phyloP scores from a whole-genome alignment of 164 flowering plant genomes.

The Hamamelis virginiana region DNA sequence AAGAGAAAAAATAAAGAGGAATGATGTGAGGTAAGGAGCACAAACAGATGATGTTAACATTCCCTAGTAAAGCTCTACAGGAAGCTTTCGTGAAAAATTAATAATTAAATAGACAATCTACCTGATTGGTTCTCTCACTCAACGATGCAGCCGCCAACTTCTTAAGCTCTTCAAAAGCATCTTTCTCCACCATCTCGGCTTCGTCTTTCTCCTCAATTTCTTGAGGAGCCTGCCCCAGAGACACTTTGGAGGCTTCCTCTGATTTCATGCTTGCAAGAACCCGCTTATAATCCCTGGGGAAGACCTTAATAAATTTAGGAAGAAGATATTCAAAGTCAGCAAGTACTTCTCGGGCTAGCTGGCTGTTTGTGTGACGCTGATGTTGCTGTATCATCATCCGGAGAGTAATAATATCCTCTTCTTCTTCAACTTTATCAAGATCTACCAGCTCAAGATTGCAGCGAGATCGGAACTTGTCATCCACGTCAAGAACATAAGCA shows the following conservation, averaged over 20 bases:
- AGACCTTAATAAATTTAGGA: constrained; percentile 88
- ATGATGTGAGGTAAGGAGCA: neutral
- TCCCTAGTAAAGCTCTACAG: no score
- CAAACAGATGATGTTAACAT: neutral
- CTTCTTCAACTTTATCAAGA: constrained; percentile 95
- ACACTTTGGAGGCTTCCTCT: constrained; percentile 39
- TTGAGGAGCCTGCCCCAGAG: constrained; percentile 29
- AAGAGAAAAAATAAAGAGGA: no score
- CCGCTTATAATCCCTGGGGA: constrained; percentile 92
- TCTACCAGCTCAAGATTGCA: constrained; percentile 95
- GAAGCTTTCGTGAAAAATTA: neutral
- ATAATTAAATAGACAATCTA: constrained; percentile 11
- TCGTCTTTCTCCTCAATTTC: constrained; percentile 58
- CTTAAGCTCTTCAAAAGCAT: constrained; percentile 97
- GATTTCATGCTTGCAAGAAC: constrained; percentile 66
- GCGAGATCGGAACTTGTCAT: constrained; percentile 59
- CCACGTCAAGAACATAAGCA: constrained; percentile 91
- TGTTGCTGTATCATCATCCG: constrained; percentile 97
- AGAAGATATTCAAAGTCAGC: constrained; percentile 70
- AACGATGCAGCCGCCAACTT: constrained; percentile 68
- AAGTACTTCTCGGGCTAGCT: constrained; percentile 77
- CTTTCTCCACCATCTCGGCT: constrained; percentile 59
- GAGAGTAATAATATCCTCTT: constrained; percentile 76
- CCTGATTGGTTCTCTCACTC: constrained; percentile 44
- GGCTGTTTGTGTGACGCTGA: constrained; percentile 89